A percentile compares a stretch with the other conserved stretches of the same genome.
These are phyloP conservation scores for Saksenaea vasiformis DNA, from an alignment of 371 early-diverging fungal genomes.

Conservation along the genomic window DNA sequence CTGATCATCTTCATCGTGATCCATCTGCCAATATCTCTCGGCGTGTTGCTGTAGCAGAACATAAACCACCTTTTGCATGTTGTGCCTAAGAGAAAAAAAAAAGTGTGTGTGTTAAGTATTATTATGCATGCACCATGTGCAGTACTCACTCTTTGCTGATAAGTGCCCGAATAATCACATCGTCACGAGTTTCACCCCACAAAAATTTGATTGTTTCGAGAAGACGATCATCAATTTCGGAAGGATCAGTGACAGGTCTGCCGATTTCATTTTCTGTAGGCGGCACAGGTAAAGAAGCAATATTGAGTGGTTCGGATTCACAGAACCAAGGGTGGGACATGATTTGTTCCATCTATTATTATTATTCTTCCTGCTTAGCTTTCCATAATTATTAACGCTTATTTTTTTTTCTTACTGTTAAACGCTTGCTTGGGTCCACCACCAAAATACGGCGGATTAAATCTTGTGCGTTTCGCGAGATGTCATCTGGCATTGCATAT, in stretches of 20 bases:
- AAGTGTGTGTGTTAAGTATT: too few species aligned
- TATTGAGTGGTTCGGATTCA: conserved; percentile 23
- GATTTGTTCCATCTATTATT: conserved; percentile 31
- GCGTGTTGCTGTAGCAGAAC: conserved; percentile 51
- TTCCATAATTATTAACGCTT: not conserved
- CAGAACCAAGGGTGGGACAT: conserved; percentile 43
- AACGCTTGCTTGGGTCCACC: conserved; percentile 42
- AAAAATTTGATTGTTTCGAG: conserved; percentile 40
- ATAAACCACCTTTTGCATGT: conserved; percentile 58
- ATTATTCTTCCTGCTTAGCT: not conserved
- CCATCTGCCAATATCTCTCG: conserved; percentile 49
- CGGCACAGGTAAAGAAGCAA: conserved; percentile 24
- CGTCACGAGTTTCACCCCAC: conserved; percentile 42
- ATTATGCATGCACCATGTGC: too few species aligned
- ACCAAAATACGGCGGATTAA: conserved; percentile 51
- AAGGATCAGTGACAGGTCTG: conserved; percentile 25
- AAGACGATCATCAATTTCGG: conserved; percentile 38
- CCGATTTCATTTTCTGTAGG: conserved; percentile 38
- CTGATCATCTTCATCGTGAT: conserved; percentile 40
- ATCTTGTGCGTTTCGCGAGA: conserved; percentile 68
- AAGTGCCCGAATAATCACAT: conserved; percentile 39
- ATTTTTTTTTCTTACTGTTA: conserved; percentile 34
- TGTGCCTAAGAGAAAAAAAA: conserved; percentile 33
- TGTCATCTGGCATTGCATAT: conserved; percentile 67
- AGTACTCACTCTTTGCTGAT: conserved; percentile 48